phyloP scores from a whole-genome alignment of 179 eudicot genomes.

The Beta macrorhiza region DNA sequence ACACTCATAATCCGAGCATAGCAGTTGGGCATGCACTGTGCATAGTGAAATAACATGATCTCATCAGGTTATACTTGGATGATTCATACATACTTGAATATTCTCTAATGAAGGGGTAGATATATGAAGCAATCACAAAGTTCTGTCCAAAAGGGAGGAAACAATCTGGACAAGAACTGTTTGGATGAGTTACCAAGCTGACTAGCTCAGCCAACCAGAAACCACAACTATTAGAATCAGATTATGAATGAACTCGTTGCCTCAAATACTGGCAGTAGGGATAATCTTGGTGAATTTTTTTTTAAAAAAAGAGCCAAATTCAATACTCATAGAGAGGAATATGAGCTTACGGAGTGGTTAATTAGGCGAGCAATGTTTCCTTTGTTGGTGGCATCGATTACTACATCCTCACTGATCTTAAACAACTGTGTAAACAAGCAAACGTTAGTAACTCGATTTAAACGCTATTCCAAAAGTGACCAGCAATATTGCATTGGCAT shows the following conservation, averaged over 20 bases:
- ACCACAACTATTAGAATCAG: not conserved
- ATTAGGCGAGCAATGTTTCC: conserved; percentile 91
- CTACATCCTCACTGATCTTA: conserved; percentile 81
- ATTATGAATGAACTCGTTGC: not conserved
- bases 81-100: not conserved
- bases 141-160: not conserved
- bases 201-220: not conserved
- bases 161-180: not conserved
- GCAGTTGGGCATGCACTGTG: conserved; percentile 93
- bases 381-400: conserved; percentile 82
- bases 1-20: conserved; percentile 76
- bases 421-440: conserved; percentile 58
- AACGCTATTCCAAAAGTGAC: too few species aligned
- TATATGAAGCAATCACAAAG: not conserved
- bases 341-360: conserved; percentile 78
- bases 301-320: not conserved
- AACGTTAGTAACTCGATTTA: not conserved
- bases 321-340: not conserved
- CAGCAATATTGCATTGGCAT: too few species aligned
- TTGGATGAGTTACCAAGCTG: not conserved
- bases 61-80: not conserved
- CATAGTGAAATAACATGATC: conserved; percentile 5
- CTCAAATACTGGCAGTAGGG: not conserved
- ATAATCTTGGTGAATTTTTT: not conserved
- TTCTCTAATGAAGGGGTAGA: not conserved